These are phyloP conservation scores for Saccharomycopsis amapae DNA, from an alignment of 805 yeast genomes.

Conservation along the genomic window DNA sequence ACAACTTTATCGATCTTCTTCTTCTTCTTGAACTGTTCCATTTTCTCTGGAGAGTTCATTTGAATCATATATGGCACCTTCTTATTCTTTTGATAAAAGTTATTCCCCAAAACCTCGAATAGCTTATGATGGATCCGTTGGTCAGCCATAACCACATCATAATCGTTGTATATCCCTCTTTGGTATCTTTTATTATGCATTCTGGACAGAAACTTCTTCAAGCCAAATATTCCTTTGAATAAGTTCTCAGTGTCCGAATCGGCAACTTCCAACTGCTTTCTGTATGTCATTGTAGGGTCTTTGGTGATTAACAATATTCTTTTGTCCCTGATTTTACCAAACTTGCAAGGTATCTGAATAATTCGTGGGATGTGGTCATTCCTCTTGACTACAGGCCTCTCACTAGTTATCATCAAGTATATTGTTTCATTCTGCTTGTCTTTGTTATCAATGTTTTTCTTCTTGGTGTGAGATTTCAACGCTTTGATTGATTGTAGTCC, in stretches of 20 bases:
- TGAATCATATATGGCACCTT: conserved; percentile 64
- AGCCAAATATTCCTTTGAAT: conserved; percentile 54
- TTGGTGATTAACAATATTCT: conserved; percentile 60
- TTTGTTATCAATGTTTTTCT: neutral
- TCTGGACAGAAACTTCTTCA: conserved; percentile 47
- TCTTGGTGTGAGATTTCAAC: conserved; percentile 1
- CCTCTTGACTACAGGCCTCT: conserved; percentile 35
- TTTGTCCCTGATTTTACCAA: conserved; percentile 42
- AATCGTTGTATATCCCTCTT: conserved; percentile 47
- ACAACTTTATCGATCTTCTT: neutral
- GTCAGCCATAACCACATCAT: conserved; percentile 64
- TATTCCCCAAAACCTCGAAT: conserved; percentile 50
- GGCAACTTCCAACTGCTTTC: conserved; percentile 40
- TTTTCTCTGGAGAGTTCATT: conserved; percentile 32
- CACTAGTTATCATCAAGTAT: conserved; percentile 42
- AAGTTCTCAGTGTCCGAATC: conserved; percentile 52
- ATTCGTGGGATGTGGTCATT: conserved; percentile 51
- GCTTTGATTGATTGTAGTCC: neutral
- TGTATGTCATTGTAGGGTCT: conserved; percentile 59
- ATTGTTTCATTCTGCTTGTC: conserved; percentile 20
- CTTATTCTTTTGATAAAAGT: conserved; percentile 56
- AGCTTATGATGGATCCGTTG: conserved; percentile 56
- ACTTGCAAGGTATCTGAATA: conserved; percentile 47
- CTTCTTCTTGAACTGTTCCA: conserved; percentile 8
- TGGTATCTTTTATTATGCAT: conserved; percentile 38